Percentiles rank a stretch among this genome's conserved stretches.
Conservation (phyloP, 805 yeast species). For the Debaryomyces castellii region DNA sequence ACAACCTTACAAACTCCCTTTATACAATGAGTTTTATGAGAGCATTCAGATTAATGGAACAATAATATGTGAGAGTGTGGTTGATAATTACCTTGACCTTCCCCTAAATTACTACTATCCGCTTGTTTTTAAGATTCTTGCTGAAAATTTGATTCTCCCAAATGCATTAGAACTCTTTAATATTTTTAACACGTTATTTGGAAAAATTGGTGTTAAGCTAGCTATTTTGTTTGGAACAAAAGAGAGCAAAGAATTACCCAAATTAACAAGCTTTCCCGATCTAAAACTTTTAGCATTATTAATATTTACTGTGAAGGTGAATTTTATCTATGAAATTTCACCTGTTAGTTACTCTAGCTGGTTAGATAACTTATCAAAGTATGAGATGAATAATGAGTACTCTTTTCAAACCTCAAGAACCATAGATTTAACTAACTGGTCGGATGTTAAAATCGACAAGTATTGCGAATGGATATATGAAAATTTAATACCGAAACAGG, state of each 20-base stretch:
- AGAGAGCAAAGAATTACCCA: neutral
- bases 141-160: conserved; percentile 45
- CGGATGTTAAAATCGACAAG: conserved; percentile 40
- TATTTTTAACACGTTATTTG: conserved; percentile 24
- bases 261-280: conserved; percentile 33
- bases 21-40: conserved; percentile 32
- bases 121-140: conserved; percentile 38
- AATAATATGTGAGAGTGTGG: conserved; percentile 3
- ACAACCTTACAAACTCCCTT: conserved; percentile 42
- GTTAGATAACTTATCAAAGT: conserved; percentile 14
- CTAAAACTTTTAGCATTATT: conserved; percentile 31
- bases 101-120: conserved; percentile 31
- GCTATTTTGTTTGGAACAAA: neutral
- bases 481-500: conserved; percentile 22
- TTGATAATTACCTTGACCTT: conserved; percentile 5
- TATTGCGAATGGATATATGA: conserved; percentile 54
- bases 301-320: conserved; percentile 29
- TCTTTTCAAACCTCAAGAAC: conserved; percentile 9
- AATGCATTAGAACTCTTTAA: conserved; percentile 48
- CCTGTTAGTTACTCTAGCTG: conserved; percentile 15
- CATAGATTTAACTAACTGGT: conserved; percentile 47
- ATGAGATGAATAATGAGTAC: conserved; percentile 18
- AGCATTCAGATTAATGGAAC: conserved; percentile 13
- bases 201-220: conserved; percentile 8
- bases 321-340: conserved; percentile 20